Evolutionary conservation across 2,329 filamentous ascomycete genomes (phyloP).

Genomic region (Aotearoamyces nothofagi): DNA sequence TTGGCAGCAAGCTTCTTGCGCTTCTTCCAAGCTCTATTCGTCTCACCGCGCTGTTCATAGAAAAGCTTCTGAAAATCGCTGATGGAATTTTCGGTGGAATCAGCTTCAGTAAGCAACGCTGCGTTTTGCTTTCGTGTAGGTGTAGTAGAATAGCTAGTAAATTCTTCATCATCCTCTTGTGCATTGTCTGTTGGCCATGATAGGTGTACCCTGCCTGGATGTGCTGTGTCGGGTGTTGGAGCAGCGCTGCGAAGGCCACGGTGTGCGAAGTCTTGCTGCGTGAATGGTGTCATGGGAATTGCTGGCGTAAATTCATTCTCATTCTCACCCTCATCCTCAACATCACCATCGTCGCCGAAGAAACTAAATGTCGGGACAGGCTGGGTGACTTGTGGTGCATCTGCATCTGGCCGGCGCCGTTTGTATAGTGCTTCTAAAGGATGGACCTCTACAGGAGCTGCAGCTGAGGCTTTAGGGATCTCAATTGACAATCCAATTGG

Average conservation of each 20-base stretch:
- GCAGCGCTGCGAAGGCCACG: slow-evolving; percentile 73
- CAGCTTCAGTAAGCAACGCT: slow-evolving; percentile 11
- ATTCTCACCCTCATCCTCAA: slow-evolving; percentile 29
- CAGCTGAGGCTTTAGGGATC: slow-evolving; percentile 32
- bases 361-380: slow-evolving; percentile 58
- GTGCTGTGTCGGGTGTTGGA: slow-evolving; percentile 85
- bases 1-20: slow-evolving; percentile 46
- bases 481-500: no score
- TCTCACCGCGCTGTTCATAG: slow-evolving; percentile 48
- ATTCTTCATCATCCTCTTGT: slow-evolving; percentile 26
- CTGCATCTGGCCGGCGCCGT: slow-evolving; percentile 32
- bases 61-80: slow-evolving; percentile 51
- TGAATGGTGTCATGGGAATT: slow-evolving; percentile 68
- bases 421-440: slow-evolving; percentile 92
- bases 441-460: slow-evolving; percentile 43
- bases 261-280: slow-evolving; percentile 61
- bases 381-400: slow-evolving; percentile 21
- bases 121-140: slow-evolving; percentile 10
- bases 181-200: slow-evolving; percentile 34
- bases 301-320: slow-evolving; percentile 23
- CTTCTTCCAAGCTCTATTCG: slow-evolving; percentile 52
- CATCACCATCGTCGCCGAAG: slow-evolving; percentile 43
- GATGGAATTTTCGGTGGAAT: slow-evolving; percentile 15
- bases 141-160: slow-evolving; percentile 8
- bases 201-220: slow-evolving; percentile 48